These are phyloP conservation scores for Stereocaulon alpinum DNA, from an alignment of 495 filamentous ascomycete species.

Conservation along the genomic window DNA sequence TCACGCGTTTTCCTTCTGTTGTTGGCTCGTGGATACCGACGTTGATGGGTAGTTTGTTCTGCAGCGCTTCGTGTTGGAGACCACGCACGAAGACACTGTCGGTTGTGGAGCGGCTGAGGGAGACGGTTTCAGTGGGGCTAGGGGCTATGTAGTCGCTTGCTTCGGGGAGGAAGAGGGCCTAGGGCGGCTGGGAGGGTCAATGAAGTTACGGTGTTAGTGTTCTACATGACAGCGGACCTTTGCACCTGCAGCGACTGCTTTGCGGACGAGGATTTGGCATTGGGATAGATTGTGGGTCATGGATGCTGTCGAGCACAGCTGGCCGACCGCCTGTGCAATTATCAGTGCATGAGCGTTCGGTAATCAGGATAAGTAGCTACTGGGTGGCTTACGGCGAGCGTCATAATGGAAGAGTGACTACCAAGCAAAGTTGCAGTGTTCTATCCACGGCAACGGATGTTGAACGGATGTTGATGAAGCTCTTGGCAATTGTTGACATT, in stretches of 20 bases:
- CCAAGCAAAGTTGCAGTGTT: too few relatives aligned
- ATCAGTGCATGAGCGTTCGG: neutral
- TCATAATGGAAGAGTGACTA: conserved; percentile 4
- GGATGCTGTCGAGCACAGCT: conserved; percentile 73
- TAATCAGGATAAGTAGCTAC: neutral
- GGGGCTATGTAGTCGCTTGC: conserved; percentile 78
- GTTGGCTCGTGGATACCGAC: conserved; percentile 81
- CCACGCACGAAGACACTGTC: conserved; percentile 58
- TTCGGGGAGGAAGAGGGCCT: conserved; percentile 88
- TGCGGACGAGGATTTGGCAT: conserved; percentile 58
- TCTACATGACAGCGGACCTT: conserved; percentile 41
- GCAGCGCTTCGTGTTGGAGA: conserved; percentile 53
- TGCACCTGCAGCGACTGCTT: conserved; percentile 64
- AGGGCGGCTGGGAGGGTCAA: conserved; percentile 14
- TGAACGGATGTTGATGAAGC: too few relatives aligned
- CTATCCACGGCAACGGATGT: neutral
- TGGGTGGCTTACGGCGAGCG: conserved; percentile 1
- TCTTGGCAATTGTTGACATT: neutral
- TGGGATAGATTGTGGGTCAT: conserved; percentile 70
- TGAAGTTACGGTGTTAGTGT: neutral
- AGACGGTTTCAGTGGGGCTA: conserved; percentile 52
- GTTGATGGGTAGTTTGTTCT: conserved; percentile 55
- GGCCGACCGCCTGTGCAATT: conserved; percentile 60
- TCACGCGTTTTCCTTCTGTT: conserved; percentile 42
- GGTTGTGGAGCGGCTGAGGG: conserved; percentile 49